Base-by-base conservation (phyloP, 179 eudicot species). In the Silene vulgaris region DNA sequence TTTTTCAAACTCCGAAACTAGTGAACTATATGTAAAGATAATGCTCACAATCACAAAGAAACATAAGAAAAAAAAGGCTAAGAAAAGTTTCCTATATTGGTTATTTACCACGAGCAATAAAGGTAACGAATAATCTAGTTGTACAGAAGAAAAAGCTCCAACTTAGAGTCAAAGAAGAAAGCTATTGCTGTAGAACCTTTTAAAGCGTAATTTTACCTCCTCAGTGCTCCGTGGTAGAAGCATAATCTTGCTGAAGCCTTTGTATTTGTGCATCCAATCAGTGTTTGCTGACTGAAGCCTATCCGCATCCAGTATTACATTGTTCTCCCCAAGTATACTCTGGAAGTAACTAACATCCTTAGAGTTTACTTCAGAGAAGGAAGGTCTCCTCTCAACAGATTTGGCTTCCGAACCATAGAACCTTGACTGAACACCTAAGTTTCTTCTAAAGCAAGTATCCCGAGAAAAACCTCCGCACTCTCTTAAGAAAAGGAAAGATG, bases 231-330 rank as follows among this genome's bases (percentile, higher is more conserved):
- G 86, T 50, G 99, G 99, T 71, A 86, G 89, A 76, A 95, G 85
- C 86, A 95, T 78, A 82, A 95, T 90, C 80, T 88, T 87, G 85
- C 99, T 95, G 76, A 90, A 87, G 62, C 97, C 99, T 80, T 82
- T 86, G 85, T 88, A 90, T 74, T 93, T 90, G 52, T 84, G 72
- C 97, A 95, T 89, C 97, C 99, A 95, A 86, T 95, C 99, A 19
- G 88, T 87, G 77, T 95, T 95, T 73, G 93, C 97, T 80, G 84
- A 86, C 81, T 82, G 76, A 75, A 95, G 88, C 72, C 87, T 84
- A 78, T 90, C 97, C 78, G 83, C 85, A 52, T 95, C 99, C 82
- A 88, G 91, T 75, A 95, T 82, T 52, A 95, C 99, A 84, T 88
- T 89, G 84, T 82, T 89, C 70, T 84, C 96, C 77, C 97, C 97